phyloP scores from a whole-genome alignment of 306 rosid species.

The Pachyrhizus erosus region DNA sequence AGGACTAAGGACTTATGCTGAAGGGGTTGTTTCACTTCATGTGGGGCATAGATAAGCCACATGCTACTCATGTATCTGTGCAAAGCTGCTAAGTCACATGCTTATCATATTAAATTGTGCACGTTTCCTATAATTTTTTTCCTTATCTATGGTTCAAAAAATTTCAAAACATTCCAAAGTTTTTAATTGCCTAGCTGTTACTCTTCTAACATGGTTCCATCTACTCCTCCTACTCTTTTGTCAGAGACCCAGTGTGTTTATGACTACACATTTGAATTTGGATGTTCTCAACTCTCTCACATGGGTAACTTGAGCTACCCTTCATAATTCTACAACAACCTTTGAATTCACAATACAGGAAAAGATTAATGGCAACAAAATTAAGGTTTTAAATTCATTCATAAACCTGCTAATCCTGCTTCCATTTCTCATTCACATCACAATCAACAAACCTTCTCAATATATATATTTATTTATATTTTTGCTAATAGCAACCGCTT shows the following conservation, averaged over 20 bases:
- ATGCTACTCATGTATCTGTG: constrained; percentile 4
- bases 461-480: too few relatives aligned
- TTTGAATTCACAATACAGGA: neutral
- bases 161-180: neutral
- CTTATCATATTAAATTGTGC: constrained; percentile 5
- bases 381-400: too few relatives aligned
- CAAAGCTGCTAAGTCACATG: constrained; percentile 43
- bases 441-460: neutral
- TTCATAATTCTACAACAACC: neutral
- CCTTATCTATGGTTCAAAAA: constrained; percentile 11
- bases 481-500: neutral
- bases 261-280: constrained; percentile 29
- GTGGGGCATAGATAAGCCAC: constrained; percentile 31
- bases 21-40: constrained; percentile 7
- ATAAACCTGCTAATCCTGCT: too few relatives aligned
- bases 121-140: neutral
- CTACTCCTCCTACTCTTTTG: neutral
- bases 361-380: too few relatives aligned
- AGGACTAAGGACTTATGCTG: neutral
- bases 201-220: neutral
- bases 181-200: constrained; percentile 18
- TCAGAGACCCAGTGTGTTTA: constrained; percentile 1
- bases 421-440: too few relatives aligned
- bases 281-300: neutral
- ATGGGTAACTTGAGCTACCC: neutral